A percentile compares a stretch with the other conserved stretches of the same genome.
These are phyloP conservation scores for Euphorbia celastroides DNA, from an alignment of 441 rosid species.

Conservation along the genomic window DNA sequence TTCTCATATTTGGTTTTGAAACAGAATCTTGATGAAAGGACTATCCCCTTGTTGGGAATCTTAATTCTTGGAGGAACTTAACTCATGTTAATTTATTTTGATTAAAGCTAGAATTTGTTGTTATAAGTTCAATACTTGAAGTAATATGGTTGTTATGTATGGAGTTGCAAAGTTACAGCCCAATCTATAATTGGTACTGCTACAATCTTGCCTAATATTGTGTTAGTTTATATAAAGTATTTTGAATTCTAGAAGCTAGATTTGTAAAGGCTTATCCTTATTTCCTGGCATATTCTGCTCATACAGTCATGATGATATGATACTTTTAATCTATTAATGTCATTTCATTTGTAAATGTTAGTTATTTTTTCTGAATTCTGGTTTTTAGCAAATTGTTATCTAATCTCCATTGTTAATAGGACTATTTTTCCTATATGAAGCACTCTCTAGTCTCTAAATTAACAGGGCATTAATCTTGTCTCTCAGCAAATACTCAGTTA, in stretches of 20 bases:
- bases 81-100: too few relatives aligned
- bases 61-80: too few relatives aligned
- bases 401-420: too few relatives aligned
- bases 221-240: background rate
- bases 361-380: background rate
- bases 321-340: background rate
- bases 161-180: too few relatives aligned
- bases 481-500: background rate
- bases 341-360: background rate
- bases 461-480: background rate
- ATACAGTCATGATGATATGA: background rate
- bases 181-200: background rate
- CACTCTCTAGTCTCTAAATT: too few relatives aligned
- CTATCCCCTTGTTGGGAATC: too few relatives aligned
- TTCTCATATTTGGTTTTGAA: background rate
- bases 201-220: background rate
- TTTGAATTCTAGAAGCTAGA: background rate
- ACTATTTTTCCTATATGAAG: too few relatives aligned
- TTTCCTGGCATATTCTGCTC: background rate
- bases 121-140: background rate
- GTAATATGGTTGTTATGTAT: background rate
- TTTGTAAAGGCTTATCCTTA: background rate
- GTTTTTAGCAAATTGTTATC: too few relatives aligned
- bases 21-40: background rate
- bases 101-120: background rate